These are phyloP conservation scores for Acacia confusa DNA, from an alignment of 306 rosid species.

Conservation along the genomic window DNA sequence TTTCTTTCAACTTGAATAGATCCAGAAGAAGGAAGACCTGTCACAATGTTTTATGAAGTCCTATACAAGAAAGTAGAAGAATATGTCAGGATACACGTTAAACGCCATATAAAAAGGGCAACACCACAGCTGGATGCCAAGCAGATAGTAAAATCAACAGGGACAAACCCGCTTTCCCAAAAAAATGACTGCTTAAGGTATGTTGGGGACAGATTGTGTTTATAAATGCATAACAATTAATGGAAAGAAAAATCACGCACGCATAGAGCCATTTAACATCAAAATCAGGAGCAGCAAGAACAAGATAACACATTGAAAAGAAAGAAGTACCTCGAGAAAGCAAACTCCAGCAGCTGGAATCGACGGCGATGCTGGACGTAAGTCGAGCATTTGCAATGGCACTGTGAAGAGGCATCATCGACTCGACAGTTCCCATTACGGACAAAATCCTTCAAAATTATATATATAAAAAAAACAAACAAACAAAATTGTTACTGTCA, in stretches of 20 bases:
- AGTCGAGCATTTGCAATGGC: slow-evolving; percentile 89
- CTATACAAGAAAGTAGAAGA: slow-evolving; percentile 66
- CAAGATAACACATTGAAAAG: not conserved
- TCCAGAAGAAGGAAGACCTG: slow-evolving; percentile 57
- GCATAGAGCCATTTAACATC: not conserved
- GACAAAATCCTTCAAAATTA: slow-evolving; percentile 54
- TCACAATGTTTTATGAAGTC: slow-evolving; percentile 91
- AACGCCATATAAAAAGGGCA: slow-evolving; percentile 27
- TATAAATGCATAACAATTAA: not conserved
- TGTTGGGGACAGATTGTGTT: not conserved
- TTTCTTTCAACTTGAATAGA: slow-evolving; percentile 53
- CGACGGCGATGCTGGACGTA: slow-evolving; percentile 71
- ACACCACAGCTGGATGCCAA: slow-evolving; percentile 23
- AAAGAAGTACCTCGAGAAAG: slow-evolving; percentile 74
- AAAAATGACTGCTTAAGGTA: not conserved
- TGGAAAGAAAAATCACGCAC: not conserved
- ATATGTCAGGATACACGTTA: slow-evolving; percentile 50
- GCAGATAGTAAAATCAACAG: slow-evolving; percentile 1
- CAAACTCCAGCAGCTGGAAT: slow-evolving; percentile 79
- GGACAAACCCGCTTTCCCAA: not conserved
- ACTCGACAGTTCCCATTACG: slow-evolving; percentile 63
- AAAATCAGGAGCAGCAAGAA: not conserved
- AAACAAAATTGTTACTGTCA: not conserved
- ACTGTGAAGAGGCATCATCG: slow-evolving; percentile 88
- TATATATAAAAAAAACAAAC: not conserved